Conservation (phyloP, 164 flowering plant species). For the Vitis vinifera region ASM3070453v1 NC_081818.1:27426001-27426500, state of each 20-base stretch:
- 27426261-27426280: constrained; percentile 46
- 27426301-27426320: constrained; percentile 19
- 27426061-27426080: constrained; percentile 72
- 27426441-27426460: constrained; percentile 68
- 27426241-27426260: constrained; percentile 46
- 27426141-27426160: constrained; percentile 30
- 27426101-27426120: constrained; percentile 84
- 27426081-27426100: constrained; percentile 93
- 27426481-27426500: constrained; percentile 33
- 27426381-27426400: constrained; percentile 85
- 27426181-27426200: constrained; percentile 45
- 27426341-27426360: constrained; percentile 41
- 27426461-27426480: constrained; percentile 66
- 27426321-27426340: constrained; percentile 21
- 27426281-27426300: constrained; percentile 29
- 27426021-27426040: constrained; percentile 2
- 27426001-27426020: not conserved
- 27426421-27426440: constrained; percentile 60
- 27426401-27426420: constrained; percentile 64
- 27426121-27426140: constrained; percentile 58
- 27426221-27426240: constrained; percentile 47
- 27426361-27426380: constrained; percentile 88
- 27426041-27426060: constrained; percentile 61
- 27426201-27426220: constrained; percentile 53
- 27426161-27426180: constrained; percentile 32